A percentile compares a stretch with the other conserved stretches of the same genome.
These are phyloP conservation scores for Mortierella claussenii DNA, from an alignment of 192 early-diverging fungal species.

Conservation along the genomic window DNA sequence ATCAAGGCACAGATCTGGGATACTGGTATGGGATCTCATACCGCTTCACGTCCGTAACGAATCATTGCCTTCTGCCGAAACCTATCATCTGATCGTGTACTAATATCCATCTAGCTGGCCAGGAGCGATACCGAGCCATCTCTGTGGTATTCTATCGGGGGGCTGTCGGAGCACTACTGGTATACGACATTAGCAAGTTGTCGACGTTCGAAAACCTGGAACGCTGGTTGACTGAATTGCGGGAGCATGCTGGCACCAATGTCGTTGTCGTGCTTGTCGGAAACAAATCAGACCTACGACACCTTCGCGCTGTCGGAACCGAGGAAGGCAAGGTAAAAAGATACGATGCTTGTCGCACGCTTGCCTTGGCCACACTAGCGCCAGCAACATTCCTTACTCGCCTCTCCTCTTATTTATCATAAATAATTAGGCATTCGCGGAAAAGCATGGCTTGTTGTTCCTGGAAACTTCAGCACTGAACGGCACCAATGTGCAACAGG, in stretches of 20 bases:
- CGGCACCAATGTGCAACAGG: conserved; percentile 84
- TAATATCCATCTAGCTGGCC: conserved; percentile 81
- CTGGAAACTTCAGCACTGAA: conserved; percentile 81
- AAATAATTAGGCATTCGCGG: conserved; percentile 63
- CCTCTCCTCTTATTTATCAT: not conserved
- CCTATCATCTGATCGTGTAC: too few relatives aligned
- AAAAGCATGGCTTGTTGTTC: conserved; percentile 81
- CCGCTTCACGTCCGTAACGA: not conserved
- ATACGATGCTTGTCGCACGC: too few relatives aligned
- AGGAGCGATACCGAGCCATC: conserved; percentile 91
- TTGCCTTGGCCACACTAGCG: too few relatives aligned
- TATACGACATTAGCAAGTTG: conserved; percentile 72
- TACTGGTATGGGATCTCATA: conserved; percentile 15
- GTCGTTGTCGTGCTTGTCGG: conserved; percentile 94
- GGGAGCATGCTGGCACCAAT: conserved; percentile 90
- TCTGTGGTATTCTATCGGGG: conserved; percentile 92
- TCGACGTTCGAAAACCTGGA: conserved; percentile 87
- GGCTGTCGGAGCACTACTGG: conserved; percentile 92
- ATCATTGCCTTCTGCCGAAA: too few relatives aligned
- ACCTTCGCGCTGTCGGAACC: conserved; percentile 71
- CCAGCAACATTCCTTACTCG: too few relatives aligned
- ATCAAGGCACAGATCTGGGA: conserved; percentile 85
- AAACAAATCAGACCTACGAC: conserved; percentile 89
- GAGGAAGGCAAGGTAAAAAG: conserved; percentile 78
- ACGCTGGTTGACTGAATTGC: conserved; percentile 92